A percentile compares a stretch with the other conserved stretches of the same genome.
Evolutionary conservation across 2,329 filamentous ascomycete genomes (phyloP).

Genomic region (Acephala macrosclerotiorum): DNA sequence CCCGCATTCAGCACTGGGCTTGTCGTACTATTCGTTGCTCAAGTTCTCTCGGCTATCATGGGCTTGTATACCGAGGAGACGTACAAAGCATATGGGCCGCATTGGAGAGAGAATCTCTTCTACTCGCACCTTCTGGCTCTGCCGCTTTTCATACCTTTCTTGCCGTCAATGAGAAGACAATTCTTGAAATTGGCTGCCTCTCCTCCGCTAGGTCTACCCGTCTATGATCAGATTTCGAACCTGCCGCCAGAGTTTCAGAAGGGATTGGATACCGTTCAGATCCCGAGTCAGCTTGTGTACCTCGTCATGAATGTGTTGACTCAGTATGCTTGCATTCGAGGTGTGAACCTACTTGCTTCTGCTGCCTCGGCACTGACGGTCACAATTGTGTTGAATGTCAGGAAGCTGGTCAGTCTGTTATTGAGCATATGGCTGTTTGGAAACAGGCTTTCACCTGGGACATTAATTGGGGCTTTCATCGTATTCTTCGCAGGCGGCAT

Average conservation of each 20-base stretch:
- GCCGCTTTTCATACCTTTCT: conserved; percentile 77
- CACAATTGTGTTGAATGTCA: conserved; percentile 93
- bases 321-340: conserved; percentile 93
- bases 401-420: conserved; percentile 90
- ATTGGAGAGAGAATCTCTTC: conserved; percentile 96
- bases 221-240: conserved; percentile 35
- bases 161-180: conserved; percentile 69
- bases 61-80: conserved; percentile 93
- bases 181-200: conserved; percentile 70
- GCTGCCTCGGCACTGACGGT: conserved; percentile 92
- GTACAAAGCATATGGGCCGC: conserved; percentile 83
- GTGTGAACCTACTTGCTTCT: conserved; percentile 92
- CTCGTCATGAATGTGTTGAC: conserved; percentile 82
- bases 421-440: conserved; percentile 95
- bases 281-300: conserved; percentile 76
- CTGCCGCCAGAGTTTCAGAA: conserved; percentile 50
- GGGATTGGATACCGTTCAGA: conserved; percentile 44
- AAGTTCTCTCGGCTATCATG: conserved; percentile 91
- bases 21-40: conserved; percentile 82
- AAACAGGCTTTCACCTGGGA: conserved; percentile 78
- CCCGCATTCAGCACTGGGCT: conserved; percentile 74
- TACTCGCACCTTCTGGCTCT: conserved; percentile 84
- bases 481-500: conserved; percentile 92
- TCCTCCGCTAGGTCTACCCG: conserved; percentile 60
- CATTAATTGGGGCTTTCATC: conserved; percentile 80